Percentiles rank a stretch among this genome's conserved stretches.
Evolutionary conservation across 1,139 yeast species (phyloP).

Genomic region (Taphrina wiesneri): DNA sequence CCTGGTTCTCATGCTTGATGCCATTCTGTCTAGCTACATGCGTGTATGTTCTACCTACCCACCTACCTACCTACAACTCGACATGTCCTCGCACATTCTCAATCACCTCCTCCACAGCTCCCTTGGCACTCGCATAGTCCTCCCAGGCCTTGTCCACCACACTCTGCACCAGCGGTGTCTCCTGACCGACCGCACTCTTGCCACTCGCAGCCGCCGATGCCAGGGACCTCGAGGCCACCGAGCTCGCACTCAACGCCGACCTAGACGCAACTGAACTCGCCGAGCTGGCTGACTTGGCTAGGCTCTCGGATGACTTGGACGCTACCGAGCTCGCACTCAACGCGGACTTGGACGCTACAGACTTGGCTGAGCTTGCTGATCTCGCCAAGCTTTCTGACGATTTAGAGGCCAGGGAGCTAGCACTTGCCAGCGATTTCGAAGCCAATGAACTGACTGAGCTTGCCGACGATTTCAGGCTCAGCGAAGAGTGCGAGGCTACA

Average conservation of each 20-base stretch:
- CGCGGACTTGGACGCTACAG: conserved; percentile 2
- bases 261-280: conserved; percentile 10
- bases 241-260: conserved; percentile 13
- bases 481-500: conserved; percentile 1
- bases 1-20: too few species aligned
- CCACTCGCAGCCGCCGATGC: not conserved
- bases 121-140: conserved; percentile 19
- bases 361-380: conserved; percentile 2
- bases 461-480: conserved; percentile 3
- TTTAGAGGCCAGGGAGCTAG: conserved; percentile 15
- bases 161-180: conserved; percentile 10
- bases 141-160: conserved; percentile 30
- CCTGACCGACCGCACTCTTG: conserved; percentile 2
- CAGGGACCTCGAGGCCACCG: not conserved
- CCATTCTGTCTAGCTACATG: too few species aligned
- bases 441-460: conserved; percentile 10
- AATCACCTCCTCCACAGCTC: conserved; percentile 6
- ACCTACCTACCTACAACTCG: conserved; percentile 6
- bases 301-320: conserved; percentile 6
- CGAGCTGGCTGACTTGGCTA: not conserved
- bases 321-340: conserved; percentile 16
- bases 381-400: conserved; percentile 1
- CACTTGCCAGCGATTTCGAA: not conserved
- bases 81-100: conserved; percentile 4
- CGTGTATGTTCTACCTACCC: not conserved